A percentile compares a stretch with the other conserved stretches of the same genome.
Conservation (phyloP, 2,329 filamentous ascomycete genomes). For the Penicillium sp. region DNA sequence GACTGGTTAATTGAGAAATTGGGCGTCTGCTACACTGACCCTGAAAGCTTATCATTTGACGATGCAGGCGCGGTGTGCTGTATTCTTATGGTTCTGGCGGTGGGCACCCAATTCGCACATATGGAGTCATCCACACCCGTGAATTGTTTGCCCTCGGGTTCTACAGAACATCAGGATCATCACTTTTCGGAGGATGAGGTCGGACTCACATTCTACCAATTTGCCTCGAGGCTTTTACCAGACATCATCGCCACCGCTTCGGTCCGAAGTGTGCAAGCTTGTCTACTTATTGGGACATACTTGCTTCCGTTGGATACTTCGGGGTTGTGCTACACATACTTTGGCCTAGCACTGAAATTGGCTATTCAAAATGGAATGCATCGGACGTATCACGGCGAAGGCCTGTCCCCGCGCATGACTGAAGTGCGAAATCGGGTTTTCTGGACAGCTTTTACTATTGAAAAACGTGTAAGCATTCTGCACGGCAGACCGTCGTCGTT, state of each 20-base stretch:
- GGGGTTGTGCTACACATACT: slow-evolving; percentile 57
- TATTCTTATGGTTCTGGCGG: slow-evolving; percentile 44
- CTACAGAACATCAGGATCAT: slow-evolving; percentile 31
- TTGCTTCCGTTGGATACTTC: slow-evolving; percentile 56
- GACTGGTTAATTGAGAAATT: slow-evolving; percentile 43
- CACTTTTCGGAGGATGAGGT: slow-evolving; percentile 53
- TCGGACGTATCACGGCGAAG: slow-evolving; percentile 49
- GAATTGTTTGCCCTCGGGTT: slow-evolving; percentile 29
- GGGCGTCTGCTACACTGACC: slow-evolving; percentile 38
- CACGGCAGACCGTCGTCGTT: slow-evolving; percentile 58
- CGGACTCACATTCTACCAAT: slow-evolving; percentile 57
- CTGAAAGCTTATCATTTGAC: slow-evolving; percentile 34
- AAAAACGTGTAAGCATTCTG: slow-evolving; percentile 57
- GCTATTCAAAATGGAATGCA: slow-evolving; percentile 63
- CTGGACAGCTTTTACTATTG: slow-evolving; percentile 58
- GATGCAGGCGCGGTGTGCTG: slow-evolving; percentile 44
- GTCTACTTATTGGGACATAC: slow-evolving; percentile 57
- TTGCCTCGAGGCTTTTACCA: slow-evolving; percentile 54
- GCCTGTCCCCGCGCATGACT: slow-evolving; percentile 48
- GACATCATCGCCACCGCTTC: slow-evolving; percentile 58
- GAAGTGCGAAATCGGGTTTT: slow-evolving; percentile 57
- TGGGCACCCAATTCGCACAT: slow-evolving; percentile 47
- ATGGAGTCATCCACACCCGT: slow-evolving; percentile 40
- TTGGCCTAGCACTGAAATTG: slow-evolving; percentile 56
- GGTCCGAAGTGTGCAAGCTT: slow-evolving; percentile 58